Evolutionary conservation across 75 land plant genomes (phyloP).

Genomic region (Sequoiadendron giganteum): DNA sequence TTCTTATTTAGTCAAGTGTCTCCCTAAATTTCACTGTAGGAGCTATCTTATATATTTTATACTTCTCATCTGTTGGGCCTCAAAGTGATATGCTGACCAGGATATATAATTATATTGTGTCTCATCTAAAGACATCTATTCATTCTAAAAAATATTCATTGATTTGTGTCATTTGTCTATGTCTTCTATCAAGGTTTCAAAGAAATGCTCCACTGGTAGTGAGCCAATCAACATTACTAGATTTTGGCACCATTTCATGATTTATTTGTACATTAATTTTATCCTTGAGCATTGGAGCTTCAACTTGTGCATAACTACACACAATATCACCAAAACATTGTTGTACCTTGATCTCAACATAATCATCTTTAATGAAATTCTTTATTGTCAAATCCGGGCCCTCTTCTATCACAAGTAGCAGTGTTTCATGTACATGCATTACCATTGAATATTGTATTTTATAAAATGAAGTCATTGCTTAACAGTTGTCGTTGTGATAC

Average conservation of each 20-base stretch:
- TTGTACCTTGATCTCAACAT: slow-evolving; percentile 23
- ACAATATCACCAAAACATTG: slow-evolving; percentile 44
- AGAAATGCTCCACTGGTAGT: slow-evolving; percentile 47
- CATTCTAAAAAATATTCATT: slow-evolving; percentile 20
- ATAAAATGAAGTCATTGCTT: no score
- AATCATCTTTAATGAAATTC: slow-evolving; percentile 8
- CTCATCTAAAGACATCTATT: slow-evolving; percentile 76
- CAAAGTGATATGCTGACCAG: slow-evolving; percentile 23
- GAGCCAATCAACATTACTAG: slow-evolving; percentile 11
- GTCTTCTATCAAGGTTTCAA: slow-evolving; percentile 48
- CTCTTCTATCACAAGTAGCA: slow-evolving; percentile 57
- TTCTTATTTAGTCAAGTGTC: no score
- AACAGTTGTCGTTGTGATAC: no score
- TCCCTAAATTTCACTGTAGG: no score
- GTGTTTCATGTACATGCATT: slow-evolving; percentile 67
- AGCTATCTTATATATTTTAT: not conserved
- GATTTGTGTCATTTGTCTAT: slow-evolving; percentile 28
- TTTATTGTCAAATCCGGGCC: slow-evolving; percentile 27
- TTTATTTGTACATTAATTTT: slow-evolving; percentile 61
- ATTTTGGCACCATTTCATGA: slow-evolving; percentile 34
- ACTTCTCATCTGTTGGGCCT: not conserved
- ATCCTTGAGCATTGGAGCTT: slow-evolving; percentile 68
- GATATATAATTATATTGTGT: slow-evolving; percentile 60
- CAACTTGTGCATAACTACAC: slow-evolving; percentile 49
- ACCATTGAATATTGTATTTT: no score